These are phyloP conservation scores for Aspergillus leporis DNA, from an alignment of 495 filamentous ascomycete genomes.

Conservation along the genomic window DNA sequence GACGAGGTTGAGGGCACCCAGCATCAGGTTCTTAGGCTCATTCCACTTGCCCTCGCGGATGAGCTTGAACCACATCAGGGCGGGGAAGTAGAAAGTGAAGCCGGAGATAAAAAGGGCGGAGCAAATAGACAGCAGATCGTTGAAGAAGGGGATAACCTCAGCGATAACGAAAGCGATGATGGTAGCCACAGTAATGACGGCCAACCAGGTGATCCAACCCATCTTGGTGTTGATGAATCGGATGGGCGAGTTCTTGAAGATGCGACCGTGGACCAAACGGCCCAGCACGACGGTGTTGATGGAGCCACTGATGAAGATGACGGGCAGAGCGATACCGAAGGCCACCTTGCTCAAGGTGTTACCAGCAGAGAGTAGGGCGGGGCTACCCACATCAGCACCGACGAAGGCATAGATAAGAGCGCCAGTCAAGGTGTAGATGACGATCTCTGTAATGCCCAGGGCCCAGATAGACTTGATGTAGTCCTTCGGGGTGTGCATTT, in stretches of 20 bases:
- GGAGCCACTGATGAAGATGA: constrained; percentile 66
- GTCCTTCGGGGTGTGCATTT: constrained; percentile 68
- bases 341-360: constrained; percentile 61
- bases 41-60: constrained; percentile 42
- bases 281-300: constrained; percentile 60
- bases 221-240: constrained; percentile 59
- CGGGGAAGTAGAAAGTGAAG: constrained; percentile 66
- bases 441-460: constrained; percentile 58
- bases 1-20: constrained; percentile 24
- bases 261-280: constrained; percentile 60
- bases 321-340: constrained; percentile 71
- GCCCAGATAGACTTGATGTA: constrained; percentile 61
- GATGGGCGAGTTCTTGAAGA: constrained; percentile 54
- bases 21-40: constrained; percentile 31
- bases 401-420: constrained; percentile 68
- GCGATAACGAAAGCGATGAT: constrained; percentile 64
- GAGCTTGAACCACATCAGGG: constrained; percentile 64
- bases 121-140: constrained; percentile 57
- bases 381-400: constrained; percentile 62
- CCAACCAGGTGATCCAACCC: constrained; percentile 60
- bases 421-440: constrained; percentile 67
- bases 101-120: constrained; percentile 64
- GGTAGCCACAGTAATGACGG: constrained; percentile 52
- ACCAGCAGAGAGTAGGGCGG: constrained; percentile 64
- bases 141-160: constrained; percentile 68